Evolutionary conservation across 2,329 filamentous ascomycete genomes (phyloP), one percentile per base, ranked within the genome.

Genomic region (Penicillium olsonii): DNA sequence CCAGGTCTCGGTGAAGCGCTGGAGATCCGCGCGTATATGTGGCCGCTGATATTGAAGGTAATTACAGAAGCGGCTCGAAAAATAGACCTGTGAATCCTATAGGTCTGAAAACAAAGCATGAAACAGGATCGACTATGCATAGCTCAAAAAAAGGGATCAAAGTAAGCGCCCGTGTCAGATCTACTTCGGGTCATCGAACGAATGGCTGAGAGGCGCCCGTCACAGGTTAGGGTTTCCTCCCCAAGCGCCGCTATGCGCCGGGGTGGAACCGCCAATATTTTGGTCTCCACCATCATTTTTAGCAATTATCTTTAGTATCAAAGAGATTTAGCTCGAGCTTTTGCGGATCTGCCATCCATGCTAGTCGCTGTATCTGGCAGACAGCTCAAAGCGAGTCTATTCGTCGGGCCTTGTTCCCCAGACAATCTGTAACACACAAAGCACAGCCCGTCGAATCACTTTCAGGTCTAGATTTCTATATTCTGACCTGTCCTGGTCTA

Each of bases 201-300:
- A 60, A 60, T 67, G 65, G 65, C 51, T 60, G 55, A 59, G 56
- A 62, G 29, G 18, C 37, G 40, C 42, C 50, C 48, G 40, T 42
- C 50, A 53, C 19, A 29, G 50, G 34, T 42, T 38, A 48, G 43
- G 40, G 42, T 49, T 37, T 34, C 7, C 11, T 37, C 54, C n/a
- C 56, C 59, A 67, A 59, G 64, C 65, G 65, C 65, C 60, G 45
- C 18, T 41, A 62, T 63, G 64, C 65, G 64, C 64, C 60, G 48
- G 20, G 42, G 63, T 64, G 61, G 65, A 54, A 46, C 45, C 39
- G 18, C 14, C 41, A 46, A 37, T 26, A 42, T 8, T 46, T 18
- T 14, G 6, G 38, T 38, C 37, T 17, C 17, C 27, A 31, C 38
- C 18, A 8, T 19, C 10, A 14, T 7, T 22, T 15, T 45, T 37